Percentiles rank a stretch among this genome's conserved stretches.
These are phyloP conservation scores for Gaeumannomyces sp. DNA, from an alignment of 2,329 filamentous ascomycete genomes.

Conservation along the genomic window DNA sequence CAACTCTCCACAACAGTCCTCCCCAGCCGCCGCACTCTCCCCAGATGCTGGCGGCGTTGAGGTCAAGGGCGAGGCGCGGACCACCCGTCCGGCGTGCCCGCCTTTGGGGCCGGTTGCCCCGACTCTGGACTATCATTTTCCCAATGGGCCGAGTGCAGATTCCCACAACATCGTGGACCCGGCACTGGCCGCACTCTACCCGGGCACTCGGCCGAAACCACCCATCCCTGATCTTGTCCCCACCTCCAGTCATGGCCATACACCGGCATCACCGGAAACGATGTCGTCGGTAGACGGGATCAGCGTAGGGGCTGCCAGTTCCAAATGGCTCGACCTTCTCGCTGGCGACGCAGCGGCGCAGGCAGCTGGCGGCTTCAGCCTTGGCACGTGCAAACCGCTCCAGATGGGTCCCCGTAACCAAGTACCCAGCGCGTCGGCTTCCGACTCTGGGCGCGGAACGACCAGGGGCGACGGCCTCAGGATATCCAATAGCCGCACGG, in stretches of 20 bases:
- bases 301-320: conserved; percentile 22
- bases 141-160: conserved; percentile 3
- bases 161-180: conserved; percentile 9
- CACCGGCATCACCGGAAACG: conserved; percentile 3
- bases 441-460: conserved; percentile 19
- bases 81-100: not conserved
- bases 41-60: not conserved
- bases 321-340: conserved; percentile 25
- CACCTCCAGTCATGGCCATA: not conserved
- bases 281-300: conserved; percentile 1
- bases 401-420: not conserved
- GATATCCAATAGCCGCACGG: conserved; percentile 8
- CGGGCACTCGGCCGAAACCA: conserved; percentile 1
- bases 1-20: conserved; percentile 4
- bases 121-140: conserved; percentile 8
- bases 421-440: not conserved
- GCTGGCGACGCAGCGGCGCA: conserved; percentile 25
- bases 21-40: conserved; percentile 1
- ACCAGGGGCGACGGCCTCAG: conserved; percentile 10
- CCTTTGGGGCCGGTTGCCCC: conserved; percentile 6
- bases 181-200: conserved; percentile 6
- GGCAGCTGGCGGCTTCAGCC: conserved; percentile 24
- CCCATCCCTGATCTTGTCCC: conserved; percentile 1
- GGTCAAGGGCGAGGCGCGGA: not conserved
- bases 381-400: not conserved